phyloP scores from a whole-genome alignment of 768 basidiomycete species.

The Hypsizygus marmoreus region DNA sequence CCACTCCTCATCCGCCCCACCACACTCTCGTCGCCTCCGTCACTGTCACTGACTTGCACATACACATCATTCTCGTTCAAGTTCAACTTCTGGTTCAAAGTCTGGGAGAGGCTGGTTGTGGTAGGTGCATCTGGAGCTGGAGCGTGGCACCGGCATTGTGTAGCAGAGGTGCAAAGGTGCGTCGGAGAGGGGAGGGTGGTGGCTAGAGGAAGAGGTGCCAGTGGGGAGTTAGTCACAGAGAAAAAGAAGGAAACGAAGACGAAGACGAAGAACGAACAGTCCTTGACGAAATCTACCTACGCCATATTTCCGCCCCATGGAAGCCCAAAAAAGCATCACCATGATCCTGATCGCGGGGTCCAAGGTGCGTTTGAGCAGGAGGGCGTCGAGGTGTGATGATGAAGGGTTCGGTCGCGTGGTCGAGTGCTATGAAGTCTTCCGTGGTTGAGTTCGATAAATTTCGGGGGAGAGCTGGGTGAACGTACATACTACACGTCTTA shows the following conservation, averaged over 20 bases:
- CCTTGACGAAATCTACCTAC: no score
- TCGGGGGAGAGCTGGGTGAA: not conserved
- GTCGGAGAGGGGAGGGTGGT: no score
- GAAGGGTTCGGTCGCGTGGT: conserved; percentile 30
- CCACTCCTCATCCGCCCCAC: conserved; percentile 60
- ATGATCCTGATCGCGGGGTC: no score
- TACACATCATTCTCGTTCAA: conserved; percentile 6
- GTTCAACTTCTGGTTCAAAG: conserved; percentile 6
- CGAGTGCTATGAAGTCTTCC: conserved; percentile 39
- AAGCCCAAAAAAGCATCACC: no score
- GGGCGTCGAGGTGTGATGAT: conserved; percentile 45
- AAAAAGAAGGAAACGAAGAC: no score
- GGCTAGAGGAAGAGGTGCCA: no score
- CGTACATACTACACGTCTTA: conserved; percentile 11
- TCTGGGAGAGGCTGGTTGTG: conserved; percentile 53
- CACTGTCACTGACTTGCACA: conserved; percentile 19
- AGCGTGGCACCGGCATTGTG: conserved; percentile 52
- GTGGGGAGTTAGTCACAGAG: no score
- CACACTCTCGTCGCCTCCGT: conserved; percentile 42
- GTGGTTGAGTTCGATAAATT: no score
- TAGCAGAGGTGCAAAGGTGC: no score
- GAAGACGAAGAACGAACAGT: no score
- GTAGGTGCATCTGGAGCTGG: conserved; percentile 49
- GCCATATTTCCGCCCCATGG: no score
- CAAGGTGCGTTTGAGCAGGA: no score